These are phyloP conservation scores for Alternaria novae-zelandiae DNA, from an alignment of 2,329 filamentous ascomycete species.

Conservation along the genomic window DNA sequence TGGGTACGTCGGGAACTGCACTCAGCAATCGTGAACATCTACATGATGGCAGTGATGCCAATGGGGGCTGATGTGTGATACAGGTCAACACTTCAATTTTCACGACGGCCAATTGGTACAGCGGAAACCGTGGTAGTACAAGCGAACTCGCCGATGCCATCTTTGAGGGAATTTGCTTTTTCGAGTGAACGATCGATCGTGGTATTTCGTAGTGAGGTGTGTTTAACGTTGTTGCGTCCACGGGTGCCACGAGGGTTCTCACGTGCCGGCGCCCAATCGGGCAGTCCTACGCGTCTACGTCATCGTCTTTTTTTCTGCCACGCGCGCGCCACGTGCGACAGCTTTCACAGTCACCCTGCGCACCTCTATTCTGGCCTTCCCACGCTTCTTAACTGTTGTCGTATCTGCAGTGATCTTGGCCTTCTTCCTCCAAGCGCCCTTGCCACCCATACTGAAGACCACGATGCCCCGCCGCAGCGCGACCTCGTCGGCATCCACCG, in stretches of 20 bases:
- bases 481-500: slow-evolving; percentile 24
- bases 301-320: slow-evolving; percentile 6
- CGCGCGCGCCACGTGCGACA: slow-evolving; percentile 7
- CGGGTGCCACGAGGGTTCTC: not conserved
- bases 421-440: not conserved
- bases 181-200: not conserved
- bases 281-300: slow-evolving; percentile 13
- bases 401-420: not conserved
- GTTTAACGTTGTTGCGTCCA: not conserved
- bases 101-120: not conserved
- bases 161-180: not conserved
- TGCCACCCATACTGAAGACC: not conserved
- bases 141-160: not conserved
- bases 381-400: not conserved
- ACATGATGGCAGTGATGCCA: not conserved
- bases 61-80: not conserved
- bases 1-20: not conserved
- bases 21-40: not conserved
- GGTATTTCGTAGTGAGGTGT: not conserved
- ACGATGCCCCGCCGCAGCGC: slow-evolving; percentile 42
- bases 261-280: not conserved
- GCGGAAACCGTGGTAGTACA: not conserved
- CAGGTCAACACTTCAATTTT: not conserved
- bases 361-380: not conserved
- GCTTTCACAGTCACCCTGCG: not conserved